Conservation (phyloP, 2,329 filamentous ascomycete genomes). For the Sarocladiaceae sp. region DNA sequence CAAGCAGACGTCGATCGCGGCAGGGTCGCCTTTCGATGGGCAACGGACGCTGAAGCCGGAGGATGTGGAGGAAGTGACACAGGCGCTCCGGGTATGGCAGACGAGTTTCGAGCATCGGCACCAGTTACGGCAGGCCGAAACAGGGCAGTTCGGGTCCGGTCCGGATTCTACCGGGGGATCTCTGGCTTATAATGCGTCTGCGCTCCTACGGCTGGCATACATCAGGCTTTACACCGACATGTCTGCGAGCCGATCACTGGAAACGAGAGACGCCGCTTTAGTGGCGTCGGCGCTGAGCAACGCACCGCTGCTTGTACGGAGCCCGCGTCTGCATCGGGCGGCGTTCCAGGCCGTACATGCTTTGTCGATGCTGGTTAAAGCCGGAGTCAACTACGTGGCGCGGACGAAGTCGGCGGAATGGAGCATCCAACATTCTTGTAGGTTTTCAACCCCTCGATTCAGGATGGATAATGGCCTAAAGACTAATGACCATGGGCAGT, state of each 20-base stretch:
- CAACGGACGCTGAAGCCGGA: conserved; percentile 45
- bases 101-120: conserved; percentile 51
- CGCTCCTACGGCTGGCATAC: conserved; percentile 52
- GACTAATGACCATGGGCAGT: conserved; percentile 26
- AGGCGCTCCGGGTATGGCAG: conserved; percentile 53
- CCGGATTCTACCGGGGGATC: conserved; percentile 52
- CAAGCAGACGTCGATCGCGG: conserved; percentile 53
- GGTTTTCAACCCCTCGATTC: conserved; percentile 21
- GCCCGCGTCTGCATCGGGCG: conserved; percentile 53
- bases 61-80: conserved; percentile 50
- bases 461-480: conserved; percentile 14
- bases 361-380: conserved; percentile 59
- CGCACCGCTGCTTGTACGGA: conserved; percentile 52
- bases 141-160: conserved; percentile 33
- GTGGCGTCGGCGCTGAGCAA: conserved; percentile 56
- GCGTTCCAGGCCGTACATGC: conserved; percentile 64
- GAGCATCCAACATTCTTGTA: conserved; percentile 57
- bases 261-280: conserved; percentile 55
- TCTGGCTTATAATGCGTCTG: conserved; percentile 61
- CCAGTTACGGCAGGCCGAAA: conserved; percentile 43
- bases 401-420: conserved; percentile 55
- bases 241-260: conserved; percentile 54
- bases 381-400: conserved; percentile 56
- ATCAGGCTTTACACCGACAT: conserved; percentile 62
- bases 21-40: conserved; percentile 41